Percentiles rank a stretch among this genome's conserved stretches.
Conservation (phyloP, 2,329 filamentous ascomycete genomes). For the Metarhizium robertsii region DNA sequence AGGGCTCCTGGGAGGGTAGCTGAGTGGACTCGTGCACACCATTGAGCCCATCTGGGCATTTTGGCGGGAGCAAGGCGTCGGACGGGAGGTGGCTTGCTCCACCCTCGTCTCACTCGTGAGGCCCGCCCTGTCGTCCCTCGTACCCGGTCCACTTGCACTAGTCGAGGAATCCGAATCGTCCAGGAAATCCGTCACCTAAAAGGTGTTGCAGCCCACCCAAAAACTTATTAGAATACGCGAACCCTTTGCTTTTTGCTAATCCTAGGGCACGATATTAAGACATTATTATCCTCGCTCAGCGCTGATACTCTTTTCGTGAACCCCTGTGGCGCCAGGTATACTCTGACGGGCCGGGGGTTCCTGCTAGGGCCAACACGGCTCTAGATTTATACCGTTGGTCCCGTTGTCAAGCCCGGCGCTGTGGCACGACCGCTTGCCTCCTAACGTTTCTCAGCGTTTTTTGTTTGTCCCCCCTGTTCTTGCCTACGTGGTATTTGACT, state of each 20-base stretch:
- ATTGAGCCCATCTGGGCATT: neutral
- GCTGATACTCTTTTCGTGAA: constrained; percentile 1
- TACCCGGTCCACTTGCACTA: neutral
- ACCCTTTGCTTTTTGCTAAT: neutral
- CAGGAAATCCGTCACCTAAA: neutral
- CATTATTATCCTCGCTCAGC: neutral
- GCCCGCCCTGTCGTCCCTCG: constrained; percentile 2
- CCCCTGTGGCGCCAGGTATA: neutral
- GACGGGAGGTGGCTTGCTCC: neutral
- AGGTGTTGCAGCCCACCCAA: neutral
- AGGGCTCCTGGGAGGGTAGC: neutral
- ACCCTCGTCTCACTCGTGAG: neutral
- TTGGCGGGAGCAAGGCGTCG: no score
- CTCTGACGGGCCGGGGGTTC: neutral
- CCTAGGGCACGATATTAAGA: neutral
- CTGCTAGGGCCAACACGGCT: constrained; percentile 3
- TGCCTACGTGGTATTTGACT: neutral
- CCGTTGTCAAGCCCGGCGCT: neutral
- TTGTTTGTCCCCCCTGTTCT: neutral
- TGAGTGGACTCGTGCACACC: neutral
- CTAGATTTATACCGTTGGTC: neutral
- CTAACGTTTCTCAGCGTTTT: neutral
- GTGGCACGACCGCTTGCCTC: neutral
- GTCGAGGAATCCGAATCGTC: neutral
- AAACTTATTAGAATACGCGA: neutral